Percentiles rank a stretch among this genome's conserved stretches.
These are phyloP conservation scores for Apiotrichum gamsii DNA, from an alignment of 1,284 basidiomycete genomes.

Conservation along the genomic window DNA sequence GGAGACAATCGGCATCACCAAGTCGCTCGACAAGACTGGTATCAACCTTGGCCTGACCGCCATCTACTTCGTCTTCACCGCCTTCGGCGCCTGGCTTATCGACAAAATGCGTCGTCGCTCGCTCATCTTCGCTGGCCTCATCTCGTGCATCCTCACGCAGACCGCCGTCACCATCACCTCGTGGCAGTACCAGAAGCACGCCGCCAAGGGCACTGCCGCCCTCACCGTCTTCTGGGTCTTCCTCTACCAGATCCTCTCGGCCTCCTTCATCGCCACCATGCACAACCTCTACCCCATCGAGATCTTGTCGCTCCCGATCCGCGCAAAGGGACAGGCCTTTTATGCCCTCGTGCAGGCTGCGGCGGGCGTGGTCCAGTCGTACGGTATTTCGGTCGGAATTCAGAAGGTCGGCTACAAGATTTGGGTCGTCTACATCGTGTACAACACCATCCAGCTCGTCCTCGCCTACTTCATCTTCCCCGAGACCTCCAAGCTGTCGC, in stretches of 20 bases:
- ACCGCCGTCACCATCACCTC: conserved; percentile 13
- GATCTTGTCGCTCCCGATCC: conserved; percentile 51
- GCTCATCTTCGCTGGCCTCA: conserved; percentile 21
- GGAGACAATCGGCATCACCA: conserved; percentile 18
- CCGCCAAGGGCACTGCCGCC: conserved; percentile 22
- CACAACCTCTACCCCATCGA: conserved; percentile 53
- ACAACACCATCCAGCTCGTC: conserved; percentile 54
- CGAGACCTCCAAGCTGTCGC: conserved; percentile 50
- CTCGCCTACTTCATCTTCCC: conserved; percentile 55
- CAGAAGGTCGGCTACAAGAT: conserved; percentile 33
- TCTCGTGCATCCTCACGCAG: conserved; percentile 7
- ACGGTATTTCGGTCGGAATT: conserved; percentile 25
- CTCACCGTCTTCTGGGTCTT: conserved; percentile 19
- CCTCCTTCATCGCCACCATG: conserved; percentile 9
- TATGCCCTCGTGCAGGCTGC: conserved; percentile 13
- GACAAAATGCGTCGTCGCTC: conserved; percentile 23
- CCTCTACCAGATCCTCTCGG: background rate
- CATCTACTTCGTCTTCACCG: conserved; percentile 23
- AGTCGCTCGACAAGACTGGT: conserved; percentile 11
- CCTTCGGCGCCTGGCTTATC: conserved; percentile 19
- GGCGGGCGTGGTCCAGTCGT: conserved; percentile 18
- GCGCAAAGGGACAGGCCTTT: conserved; percentile 51
- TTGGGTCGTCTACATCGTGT: conserved; percentile 53
- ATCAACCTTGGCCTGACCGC: conserved; percentile 24
- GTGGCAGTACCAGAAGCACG: conserved; percentile 18